Percentiles rank a stretch among this genome's conserved stretches.
Conservation (phyloP, 108 stramenopile genomes). For the Epithemia pelagica region DNA sequence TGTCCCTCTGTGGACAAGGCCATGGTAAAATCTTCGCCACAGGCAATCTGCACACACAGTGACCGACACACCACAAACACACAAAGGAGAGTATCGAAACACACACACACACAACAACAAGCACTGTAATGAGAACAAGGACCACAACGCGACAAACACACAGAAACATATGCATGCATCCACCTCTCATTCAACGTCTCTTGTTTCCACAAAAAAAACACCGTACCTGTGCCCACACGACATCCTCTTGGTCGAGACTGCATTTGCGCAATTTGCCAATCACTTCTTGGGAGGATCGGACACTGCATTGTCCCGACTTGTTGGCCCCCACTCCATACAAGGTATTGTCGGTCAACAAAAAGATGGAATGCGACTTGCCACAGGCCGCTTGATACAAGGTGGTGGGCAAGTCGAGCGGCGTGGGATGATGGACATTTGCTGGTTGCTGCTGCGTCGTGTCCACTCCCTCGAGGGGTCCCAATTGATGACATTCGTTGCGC, state of each 20-base stretch:
- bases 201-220: slow-evolving; percentile 13
- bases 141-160: background rate
- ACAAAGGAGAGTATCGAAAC: background rate
- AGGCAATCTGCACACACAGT: too few relatives aligned
- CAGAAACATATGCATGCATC: too few relatives aligned
- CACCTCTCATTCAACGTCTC: too few relatives aligned
- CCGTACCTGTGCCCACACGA: slow-evolving; percentile 44
- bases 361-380: slow-evolving; percentile 75
- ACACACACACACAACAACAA: too few relatives aligned
- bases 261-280: slow-evolving; percentile 38
- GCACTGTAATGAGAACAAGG: too few relatives aligned
- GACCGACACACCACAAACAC: background rate
- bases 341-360: slow-evolving; percentile 46
- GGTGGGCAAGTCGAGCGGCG: slow-evolving; percentile 17
- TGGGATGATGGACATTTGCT: slow-evolving; percentile 26
- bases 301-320: slow-evolving; percentile 70
- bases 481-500: slow-evolving; percentile 55
- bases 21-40: slow-evolving; percentile 82
- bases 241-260: slow-evolving; percentile 14
- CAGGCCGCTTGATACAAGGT: slow-evolving; percentile 56
- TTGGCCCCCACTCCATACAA: slow-evolving; percentile 62
- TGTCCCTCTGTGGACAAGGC: slow-evolving; percentile 62
- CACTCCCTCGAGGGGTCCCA: slow-evolving; percentile 1
- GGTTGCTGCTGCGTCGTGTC: slow-evolving; percentile 1
- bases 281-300: slow-evolving; percentile 32